These are phyloP conservation scores for Talaromyces adpressus DNA, from an alignment of 495 filamentous ascomycete species.

Conservation along the genomic window DNA sequence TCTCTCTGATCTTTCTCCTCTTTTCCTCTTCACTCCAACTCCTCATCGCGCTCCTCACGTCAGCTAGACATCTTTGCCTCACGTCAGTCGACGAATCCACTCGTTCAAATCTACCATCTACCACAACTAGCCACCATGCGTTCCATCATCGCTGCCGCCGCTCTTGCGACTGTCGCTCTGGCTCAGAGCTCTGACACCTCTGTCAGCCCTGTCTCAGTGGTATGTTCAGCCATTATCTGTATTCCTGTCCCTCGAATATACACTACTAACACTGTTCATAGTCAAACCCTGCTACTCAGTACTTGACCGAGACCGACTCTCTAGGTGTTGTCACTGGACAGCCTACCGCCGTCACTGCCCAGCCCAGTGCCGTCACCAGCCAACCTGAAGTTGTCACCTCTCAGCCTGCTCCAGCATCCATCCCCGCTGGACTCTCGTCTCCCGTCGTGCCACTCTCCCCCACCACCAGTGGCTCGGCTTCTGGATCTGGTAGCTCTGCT, in stretches of 20 bases:
- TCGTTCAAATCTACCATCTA: constrained; percentile 9
- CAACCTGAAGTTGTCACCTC: constrained; percentile 38
- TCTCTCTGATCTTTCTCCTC: constrained; percentile 4
- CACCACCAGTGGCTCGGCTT: constrained; percentile 13
- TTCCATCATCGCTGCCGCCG: constrained; percentile 30
- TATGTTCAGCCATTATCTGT: background rate
- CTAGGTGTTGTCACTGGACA: constrained; percentile 50
- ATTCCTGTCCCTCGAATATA: background rate
- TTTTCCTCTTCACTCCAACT: background rate
- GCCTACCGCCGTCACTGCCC: constrained; percentile 24
- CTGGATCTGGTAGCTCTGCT: constrained; percentile 7
- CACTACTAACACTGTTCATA: constrained; percentile 1
- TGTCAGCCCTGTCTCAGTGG: constrained; percentile 5
- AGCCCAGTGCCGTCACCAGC: constrained; percentile 30
- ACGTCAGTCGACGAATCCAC: constrained; percentile 3
- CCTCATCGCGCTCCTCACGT: background rate
- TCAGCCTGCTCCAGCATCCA: constrained; percentile 34
- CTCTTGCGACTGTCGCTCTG: constrained; percentile 34
- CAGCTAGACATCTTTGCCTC: background rate
- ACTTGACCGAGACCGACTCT: constrained; percentile 46
- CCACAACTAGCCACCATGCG: constrained; percentile 28
- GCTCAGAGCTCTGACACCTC: constrained; percentile 19
- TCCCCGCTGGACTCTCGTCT: constrained; percentile 40
- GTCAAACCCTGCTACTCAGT: constrained; percentile 36
- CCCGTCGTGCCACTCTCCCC: constrained; percentile 10